Conservation (phyloP, 2,329 filamentous ascomycete species). For the Exophiala alcalophila region DNA sequence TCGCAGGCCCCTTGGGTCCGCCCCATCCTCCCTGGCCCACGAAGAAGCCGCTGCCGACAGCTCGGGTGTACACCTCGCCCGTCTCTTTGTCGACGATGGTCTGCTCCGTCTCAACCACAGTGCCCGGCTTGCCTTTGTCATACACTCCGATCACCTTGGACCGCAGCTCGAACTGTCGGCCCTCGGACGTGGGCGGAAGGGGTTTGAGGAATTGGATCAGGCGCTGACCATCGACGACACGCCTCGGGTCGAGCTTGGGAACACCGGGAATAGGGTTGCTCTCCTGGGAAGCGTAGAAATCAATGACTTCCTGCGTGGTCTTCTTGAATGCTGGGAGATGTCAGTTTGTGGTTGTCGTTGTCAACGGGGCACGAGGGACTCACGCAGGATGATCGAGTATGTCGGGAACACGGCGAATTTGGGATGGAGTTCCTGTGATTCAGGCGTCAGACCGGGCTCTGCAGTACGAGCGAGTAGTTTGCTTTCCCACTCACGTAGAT, state of each 20-base stretch:
- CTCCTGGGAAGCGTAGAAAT: constrained; percentile 74
- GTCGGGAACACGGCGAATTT: constrained; percentile 86
- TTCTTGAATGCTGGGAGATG: constrained; percentile 66
- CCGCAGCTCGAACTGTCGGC: constrained; percentile 70
- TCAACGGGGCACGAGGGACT: constrained; percentile 32
- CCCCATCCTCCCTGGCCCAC: constrained; percentile 81
- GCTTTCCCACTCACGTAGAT: constrained; percentile 64
- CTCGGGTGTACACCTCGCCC: constrained; percentile 69
- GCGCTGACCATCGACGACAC: constrained; percentile 80
- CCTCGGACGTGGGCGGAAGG: constrained; percentile 68
- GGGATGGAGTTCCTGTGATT: constrained; percentile 71
- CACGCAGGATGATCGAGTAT: constrained; percentile 76
- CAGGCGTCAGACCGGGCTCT: background rate
- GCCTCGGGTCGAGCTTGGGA: constrained; percentile 70
- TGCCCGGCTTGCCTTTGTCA: constrained; percentile 82
- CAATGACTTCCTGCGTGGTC: constrained; percentile 70
- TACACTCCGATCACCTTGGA: constrained; percentile 80
- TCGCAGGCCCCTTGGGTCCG: constrained; percentile 82
- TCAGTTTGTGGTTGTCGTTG: constrained; percentile 1
- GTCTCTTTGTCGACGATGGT: constrained; percentile 67
- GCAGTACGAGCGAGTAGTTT: background rate
- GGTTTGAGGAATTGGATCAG: constrained; percentile 73
- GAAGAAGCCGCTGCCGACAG: constrained; percentile 71
- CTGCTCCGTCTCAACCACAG: constrained; percentile 76
- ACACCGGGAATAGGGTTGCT: constrained; percentile 68